phyloP scores from a whole-genome alignment of 1,284 basidiomycete genomes.

The Peniophora sp. region DNA sequence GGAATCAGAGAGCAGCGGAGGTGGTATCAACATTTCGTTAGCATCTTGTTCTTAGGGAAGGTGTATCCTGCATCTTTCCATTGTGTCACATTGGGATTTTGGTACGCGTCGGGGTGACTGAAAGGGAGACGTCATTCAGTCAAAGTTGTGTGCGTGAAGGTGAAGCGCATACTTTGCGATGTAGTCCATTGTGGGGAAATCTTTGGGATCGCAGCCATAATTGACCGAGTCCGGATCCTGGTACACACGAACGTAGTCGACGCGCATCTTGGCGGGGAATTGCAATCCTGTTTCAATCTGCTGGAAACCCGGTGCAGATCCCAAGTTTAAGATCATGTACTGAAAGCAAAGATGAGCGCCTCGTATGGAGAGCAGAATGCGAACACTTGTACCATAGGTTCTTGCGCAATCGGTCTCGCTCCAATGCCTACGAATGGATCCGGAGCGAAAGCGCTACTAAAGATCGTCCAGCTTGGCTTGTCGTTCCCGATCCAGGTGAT shows the following conservation, averaged over 20 bases:
- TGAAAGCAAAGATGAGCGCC: slow-evolving; percentile 15
- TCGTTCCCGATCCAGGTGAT: slow-evolving; percentile 67
- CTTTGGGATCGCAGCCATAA: slow-evolving; percentile 75
- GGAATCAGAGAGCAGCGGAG: background rate
- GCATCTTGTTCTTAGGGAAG: slow-evolving; percentile 52
- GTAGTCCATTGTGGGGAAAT: slow-evolving; percentile 70
- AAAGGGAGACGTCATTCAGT: background rate
- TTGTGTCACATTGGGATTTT: slow-evolving; percentile 32
- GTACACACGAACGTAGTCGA: slow-evolving; percentile 84
- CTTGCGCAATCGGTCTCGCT: background rate
- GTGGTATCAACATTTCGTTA: slow-evolving; percentile 40
- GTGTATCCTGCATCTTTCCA: slow-evolving; percentile 43
- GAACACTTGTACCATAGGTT: slow-evolving; percentile 30
- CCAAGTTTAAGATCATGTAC: slow-evolving; percentile 72
- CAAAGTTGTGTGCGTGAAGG: background rate
- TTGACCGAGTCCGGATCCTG: slow-evolving; percentile 61
- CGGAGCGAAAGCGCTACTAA: slow-evolving; percentile 51
- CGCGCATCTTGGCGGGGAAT: slow-evolving; percentile 64
- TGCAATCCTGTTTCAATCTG: slow-evolving; percentile 53
- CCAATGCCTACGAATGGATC: slow-evolving; percentile 13
- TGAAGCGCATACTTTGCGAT: slow-evolving; percentile 59
- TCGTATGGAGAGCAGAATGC: slow-evolving; percentile 1
- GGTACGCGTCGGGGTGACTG: slow-evolving; percentile 31
- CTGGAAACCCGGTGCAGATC: slow-evolving; percentile 70
- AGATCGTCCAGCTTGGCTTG: slow-evolving; percentile 62